Base-by-base conservation (phyloP, 2,329 filamentous ascomycete species). In the Cladobotryum protrusum region DNA sequence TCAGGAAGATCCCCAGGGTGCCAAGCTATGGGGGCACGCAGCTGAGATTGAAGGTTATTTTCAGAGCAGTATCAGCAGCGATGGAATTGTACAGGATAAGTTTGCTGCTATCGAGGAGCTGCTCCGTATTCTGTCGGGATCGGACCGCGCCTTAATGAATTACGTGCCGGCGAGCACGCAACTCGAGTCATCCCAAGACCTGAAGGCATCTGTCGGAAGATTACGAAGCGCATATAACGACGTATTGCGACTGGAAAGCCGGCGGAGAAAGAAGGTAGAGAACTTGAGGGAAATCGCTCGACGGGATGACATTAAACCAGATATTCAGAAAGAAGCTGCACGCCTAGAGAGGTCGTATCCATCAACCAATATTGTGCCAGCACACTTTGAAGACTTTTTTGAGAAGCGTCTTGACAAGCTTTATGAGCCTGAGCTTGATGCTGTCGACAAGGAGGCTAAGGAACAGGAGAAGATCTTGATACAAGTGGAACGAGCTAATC, bases 311-410 rank as follows among this genome's bases (percentile, higher is more conserved):
- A 91, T 97, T 59, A 90, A 90, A 60, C 79, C 82, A 0, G 88
- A 90, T 45, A 85, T 99, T 4, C 75, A 96, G 18, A 79, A 80
- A 44, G 91, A 97, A 73, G 85, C 91, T 2, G 85, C 86, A 34
- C 82, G 90, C 8, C 75, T 97, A 12, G 93, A 97, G 70, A 82
- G 91, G 42, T 85, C 87, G 52, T 92, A 89, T 55, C 88, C 90
- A 0, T 87, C 87, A 69, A 90, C 91, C 35, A 81, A 83, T 11
- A 86, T 99, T 46, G 86, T 89, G 45, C 85, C 92, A 0, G 87
- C 87, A 3, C 90, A 96, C 60, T 97, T 99, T 61, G 93, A 99
- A 61, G 81, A 83, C 47, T 86, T 97, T 43, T 96, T 97, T 57
- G 89, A 95, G 60, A 78, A 83, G 57, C 82, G 90, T 1, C 78